These are phyloP conservation scores for Verticillium albo-atrum DNA, from an alignment of 2,329 filamentous ascomycete genomes.

Conservation along the genomic window DNA sequence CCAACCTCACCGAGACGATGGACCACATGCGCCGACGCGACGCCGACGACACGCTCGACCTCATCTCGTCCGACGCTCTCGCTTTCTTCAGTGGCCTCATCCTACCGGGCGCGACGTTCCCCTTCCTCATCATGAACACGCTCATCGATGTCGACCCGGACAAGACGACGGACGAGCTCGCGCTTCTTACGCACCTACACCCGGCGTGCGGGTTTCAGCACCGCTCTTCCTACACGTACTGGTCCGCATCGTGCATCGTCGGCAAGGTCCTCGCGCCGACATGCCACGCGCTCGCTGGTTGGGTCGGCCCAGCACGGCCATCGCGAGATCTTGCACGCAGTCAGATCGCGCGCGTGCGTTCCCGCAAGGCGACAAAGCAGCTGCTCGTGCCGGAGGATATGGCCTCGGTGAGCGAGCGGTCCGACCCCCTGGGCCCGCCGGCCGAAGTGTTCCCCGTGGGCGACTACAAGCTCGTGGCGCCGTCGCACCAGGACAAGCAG, in stretches of 20 bases:
- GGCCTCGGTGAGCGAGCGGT: constrained; percentile 61
- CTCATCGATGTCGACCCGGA: constrained; percentile 72
- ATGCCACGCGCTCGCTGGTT: constrained; percentile 66
- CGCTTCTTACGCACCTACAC: constrained; percentile 63
- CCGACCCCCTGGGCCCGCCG: constrained; percentile 63
- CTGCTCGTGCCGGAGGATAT: constrained; percentile 55
- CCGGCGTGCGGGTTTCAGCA: constrained; percentile 73
- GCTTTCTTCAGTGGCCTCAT: constrained; percentile 74
- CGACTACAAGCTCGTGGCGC: constrained; percentile 61
- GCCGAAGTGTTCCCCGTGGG: constrained; percentile 58
- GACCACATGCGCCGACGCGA: constrained; percentile 58
- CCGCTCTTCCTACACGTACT: constrained; percentile 69
- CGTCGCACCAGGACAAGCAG: constrained; percentile 53
- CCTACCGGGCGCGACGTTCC: constrained; percentile 63
- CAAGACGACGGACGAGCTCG: constrained; percentile 58
- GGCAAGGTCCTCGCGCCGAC: constrained; percentile 73
- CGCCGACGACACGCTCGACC: constrained; percentile 51
- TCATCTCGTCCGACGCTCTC: constrained; percentile 66
- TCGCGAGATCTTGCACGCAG: constrained; percentile 62
- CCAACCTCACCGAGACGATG: constrained; percentile 63
- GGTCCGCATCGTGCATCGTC: constrained; percentile 67
- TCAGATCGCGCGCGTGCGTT: constrained; percentile 66
- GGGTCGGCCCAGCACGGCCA: constrained; percentile 68
- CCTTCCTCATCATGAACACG: constrained; percentile 75
- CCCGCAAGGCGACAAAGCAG: constrained; percentile 49